A percentile compares a stretch with the other conserved stretches of the same genome.
Evolutionary conservation across 495 filamentous ascomycete genomes (phyloP).

Genomic region (Penicillium lividum): DNA sequence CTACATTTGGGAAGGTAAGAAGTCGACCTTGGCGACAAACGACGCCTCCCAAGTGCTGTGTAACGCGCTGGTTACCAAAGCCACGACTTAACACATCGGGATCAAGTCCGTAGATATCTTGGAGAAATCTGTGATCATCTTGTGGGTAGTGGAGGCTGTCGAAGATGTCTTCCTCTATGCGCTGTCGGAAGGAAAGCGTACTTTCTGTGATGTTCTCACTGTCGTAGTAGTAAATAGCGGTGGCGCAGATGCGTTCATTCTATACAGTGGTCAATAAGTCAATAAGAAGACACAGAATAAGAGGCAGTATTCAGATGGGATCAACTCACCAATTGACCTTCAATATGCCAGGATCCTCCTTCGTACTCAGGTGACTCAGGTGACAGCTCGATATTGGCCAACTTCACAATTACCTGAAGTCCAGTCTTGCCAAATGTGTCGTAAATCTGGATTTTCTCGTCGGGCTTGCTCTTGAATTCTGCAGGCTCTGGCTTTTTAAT

Average conservation of each 20-base stretch:
- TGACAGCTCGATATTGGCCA: constrained; percentile 61
- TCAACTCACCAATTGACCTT: constrained; percentile 47
- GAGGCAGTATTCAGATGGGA: neutral
- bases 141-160: constrained; percentile 25
- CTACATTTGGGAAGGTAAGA: constrained; percentile 34
- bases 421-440: constrained; percentile 31
- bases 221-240: constrained; percentile 64
- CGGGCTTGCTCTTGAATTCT: constrained; percentile 18
- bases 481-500: constrained; percentile 39
- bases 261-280: constrained; percentile 4
- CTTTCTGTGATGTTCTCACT: constrained; percentile 59
- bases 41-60: constrained; percentile 42
- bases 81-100: neutral
- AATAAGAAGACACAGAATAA: neutral
- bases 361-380: constrained; percentile 55
- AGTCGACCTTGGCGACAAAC: constrained; percentile 32
- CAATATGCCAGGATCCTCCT: constrained; percentile 55
- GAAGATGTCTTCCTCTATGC: constrained; percentile 14
- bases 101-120: constrained; percentile 31
- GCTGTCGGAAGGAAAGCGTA: constrained; percentile 52
- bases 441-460: constrained; percentile 22
- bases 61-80: constrained; percentile 11
- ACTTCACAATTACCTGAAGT: constrained; percentile 64
- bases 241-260: constrained; percentile 60
- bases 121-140: constrained; percentile 26